Percentiles rank a stretch among this genome's conserved stretches.
Conservation (phyloP, 1,284 basidiomycete genomes). For the Malassezia sp. region DNA sequence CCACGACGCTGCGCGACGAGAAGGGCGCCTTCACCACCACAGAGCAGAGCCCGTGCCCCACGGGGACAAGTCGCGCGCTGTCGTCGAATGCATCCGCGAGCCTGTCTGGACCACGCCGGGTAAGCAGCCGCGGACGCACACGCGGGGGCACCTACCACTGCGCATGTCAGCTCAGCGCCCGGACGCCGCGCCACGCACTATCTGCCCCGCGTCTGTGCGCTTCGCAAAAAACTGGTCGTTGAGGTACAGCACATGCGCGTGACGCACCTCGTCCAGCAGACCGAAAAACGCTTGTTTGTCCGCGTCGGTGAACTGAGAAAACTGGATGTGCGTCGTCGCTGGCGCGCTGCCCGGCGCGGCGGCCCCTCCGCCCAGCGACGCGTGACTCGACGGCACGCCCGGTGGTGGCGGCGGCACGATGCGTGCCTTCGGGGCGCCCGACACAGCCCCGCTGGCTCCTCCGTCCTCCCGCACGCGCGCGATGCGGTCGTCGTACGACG, state of each 20-base stretch:
- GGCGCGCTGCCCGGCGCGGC: not conserved
- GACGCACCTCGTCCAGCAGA: constrained; percentile 31
- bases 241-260: too few relatives aligned
- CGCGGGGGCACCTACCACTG: constrained; percentile 9
- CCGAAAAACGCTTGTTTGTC: constrained; percentile 35
- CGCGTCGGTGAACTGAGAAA: constrained; percentile 27
- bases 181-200: too few relatives aligned
- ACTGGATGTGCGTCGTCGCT: constrained; percentile 20
- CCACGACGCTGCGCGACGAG: not conserved
- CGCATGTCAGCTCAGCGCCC: too few relatives aligned
- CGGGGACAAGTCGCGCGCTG: not conserved
- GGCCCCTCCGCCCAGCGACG: not conserved
- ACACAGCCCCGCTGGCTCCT: constrained; percentile 2
- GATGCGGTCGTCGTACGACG: constrained; percentile 12
- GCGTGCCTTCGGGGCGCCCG: not conserved
- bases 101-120: constrained; percentile 4
- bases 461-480: constrained; percentile 6
- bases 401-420: constrained; percentile 6
- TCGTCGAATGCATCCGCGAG: constrained; percentile 11
- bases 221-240: not conserved
- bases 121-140: not conserved
- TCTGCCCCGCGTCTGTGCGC: constrained; percentile 1
- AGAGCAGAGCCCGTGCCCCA: constrained; percentile 14
- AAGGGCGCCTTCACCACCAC: constrained; percentile 6
- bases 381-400: not conserved